Conservation (phyloP, 2,329 filamentous ascomycete species). For the Aspergillus sp. region DNA sequence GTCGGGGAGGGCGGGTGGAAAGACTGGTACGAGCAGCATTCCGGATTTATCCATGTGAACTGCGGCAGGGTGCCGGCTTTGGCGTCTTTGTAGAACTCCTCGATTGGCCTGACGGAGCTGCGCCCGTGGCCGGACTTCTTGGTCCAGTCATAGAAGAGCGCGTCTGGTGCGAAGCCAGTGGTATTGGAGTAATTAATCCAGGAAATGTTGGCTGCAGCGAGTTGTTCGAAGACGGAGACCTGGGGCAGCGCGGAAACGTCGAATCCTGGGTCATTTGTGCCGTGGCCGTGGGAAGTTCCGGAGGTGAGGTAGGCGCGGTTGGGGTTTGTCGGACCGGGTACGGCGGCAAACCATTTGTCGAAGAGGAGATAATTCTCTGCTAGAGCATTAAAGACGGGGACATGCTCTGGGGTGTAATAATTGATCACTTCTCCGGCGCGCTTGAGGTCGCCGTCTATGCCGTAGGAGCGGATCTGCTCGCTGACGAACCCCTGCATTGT, state of each 20-base stretch:
- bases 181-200: slow-evolving; percentile 50
- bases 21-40: slow-evolving; percentile 36
- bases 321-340: slow-evolving; percentile 42
- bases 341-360: slow-evolving; percentile 41
- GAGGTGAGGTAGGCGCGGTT: slow-evolving; percentile 43
- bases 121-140: slow-evolving; percentile 35
- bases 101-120: slow-evolving; percentile 31
- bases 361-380: slow-evolving; percentile 48
- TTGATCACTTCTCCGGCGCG: slow-evolving; percentile 46
- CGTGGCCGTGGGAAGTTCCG: slow-evolving; percentile 34
- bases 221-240: slow-evolving; percentile 39
- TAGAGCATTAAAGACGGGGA: slow-evolving; percentile 42
- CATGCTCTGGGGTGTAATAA: slow-evolving; percentile 44
- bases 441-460: slow-evolving; percentile 31
- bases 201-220: slow-evolving; percentile 35
- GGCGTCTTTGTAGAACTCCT: slow-evolving; percentile 65
- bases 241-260: slow-evolving; percentile 35
- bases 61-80: slow-evolving; percentile 65
- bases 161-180: slow-evolving; percentile 45
- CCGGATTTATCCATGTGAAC: slow-evolving; percentile 55
- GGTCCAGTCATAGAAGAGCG: slow-evolving; percentile 34
- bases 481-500: slow-evolving; percentile 45
- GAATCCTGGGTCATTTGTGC: slow-evolving; percentile 33
- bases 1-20: slow-evolving; percentile 43
- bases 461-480: slow-evolving; percentile 41